Conservation (phyloP, 352 stramenopile genomes). For the Plasmopara halstedii region DNA sequence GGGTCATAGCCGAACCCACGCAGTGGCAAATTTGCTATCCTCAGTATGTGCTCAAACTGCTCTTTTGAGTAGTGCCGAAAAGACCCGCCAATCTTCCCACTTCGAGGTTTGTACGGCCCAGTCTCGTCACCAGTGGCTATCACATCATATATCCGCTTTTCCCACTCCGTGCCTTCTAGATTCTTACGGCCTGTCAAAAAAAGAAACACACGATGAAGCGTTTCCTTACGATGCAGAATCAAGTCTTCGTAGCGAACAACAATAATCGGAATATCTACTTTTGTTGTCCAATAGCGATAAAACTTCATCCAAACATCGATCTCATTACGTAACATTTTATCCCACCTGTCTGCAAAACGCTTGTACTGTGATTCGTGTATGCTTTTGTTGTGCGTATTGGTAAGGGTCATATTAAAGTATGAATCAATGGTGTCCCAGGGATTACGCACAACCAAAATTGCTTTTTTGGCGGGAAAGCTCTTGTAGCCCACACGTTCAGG, state of each 20-base stretch:
- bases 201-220: constrained; percentile 69
- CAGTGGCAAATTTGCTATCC: constrained; percentile 67
- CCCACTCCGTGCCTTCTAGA: constrained; percentile 74
- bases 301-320: constrained; percentile 90
- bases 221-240: constrained; percentile 71
- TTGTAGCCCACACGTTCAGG: constrained; percentile 93
- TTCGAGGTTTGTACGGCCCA: constrained; percentile 75
- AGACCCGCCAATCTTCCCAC: constrained; percentile 77
- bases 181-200: constrained; percentile 57
- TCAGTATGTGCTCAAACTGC: constrained; percentile 79
- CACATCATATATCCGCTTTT: constrained; percentile 54
- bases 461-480: constrained; percentile 61
- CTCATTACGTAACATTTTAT: constrained; percentile 86
- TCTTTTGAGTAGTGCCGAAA: constrained; percentile 78
- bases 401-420: constrained; percentile 98
- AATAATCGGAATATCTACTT: constrained; percentile 85
- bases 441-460: constrained; percentile 90
- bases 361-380: constrained; percentile 81
- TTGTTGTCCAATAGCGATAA: constrained; percentile 85
- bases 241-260: constrained; percentile 91
- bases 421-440: constrained; percentile 98
- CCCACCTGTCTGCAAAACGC: constrained; percentile 85
- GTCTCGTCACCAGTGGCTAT: constrained; percentile 50
- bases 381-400: constrained; percentile 91
- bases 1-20: constrained; percentile 84